Conservation (phyloP, 345 rosid genomes). For the Eucalyptus marginata region DNA sequence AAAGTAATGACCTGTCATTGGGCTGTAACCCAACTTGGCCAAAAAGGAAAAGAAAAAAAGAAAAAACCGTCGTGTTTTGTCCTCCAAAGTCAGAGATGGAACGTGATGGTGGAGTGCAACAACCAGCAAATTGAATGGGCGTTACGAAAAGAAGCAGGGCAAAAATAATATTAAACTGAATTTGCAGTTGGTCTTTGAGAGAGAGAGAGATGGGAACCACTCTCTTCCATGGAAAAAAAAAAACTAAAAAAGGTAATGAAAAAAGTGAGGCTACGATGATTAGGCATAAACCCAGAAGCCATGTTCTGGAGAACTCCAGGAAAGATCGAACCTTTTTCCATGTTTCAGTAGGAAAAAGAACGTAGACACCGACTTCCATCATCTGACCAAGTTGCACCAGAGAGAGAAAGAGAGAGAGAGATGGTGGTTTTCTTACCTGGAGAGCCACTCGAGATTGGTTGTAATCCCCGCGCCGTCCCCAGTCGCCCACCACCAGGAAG, state of each 20-base stretch:
- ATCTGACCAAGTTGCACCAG: background rate
- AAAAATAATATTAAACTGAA: background rate
- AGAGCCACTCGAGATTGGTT: conserved; percentile 61
- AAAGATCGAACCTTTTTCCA: background rate
- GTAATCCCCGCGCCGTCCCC: conserved; percentile 68
- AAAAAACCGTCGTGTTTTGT: background rate
- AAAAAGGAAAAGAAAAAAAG: background rate
- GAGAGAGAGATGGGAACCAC: background rate
- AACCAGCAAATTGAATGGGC: background rate
- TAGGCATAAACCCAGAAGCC: background rate
- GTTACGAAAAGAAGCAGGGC: background rate
- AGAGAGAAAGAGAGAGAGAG: background rate
- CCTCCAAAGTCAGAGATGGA: background rate
- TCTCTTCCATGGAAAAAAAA: background rate
- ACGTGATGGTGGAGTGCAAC: background rate
- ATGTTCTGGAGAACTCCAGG: background rate
- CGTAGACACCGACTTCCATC: background rate
- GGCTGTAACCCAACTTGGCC: background rate
- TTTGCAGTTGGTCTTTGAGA: background rate
- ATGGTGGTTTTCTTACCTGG: conserved; percentile 23
- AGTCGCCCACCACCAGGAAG: conserved; percentile 68
- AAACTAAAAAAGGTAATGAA: background rate
- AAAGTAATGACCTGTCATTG: background rate
- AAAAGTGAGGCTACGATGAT: background rate
- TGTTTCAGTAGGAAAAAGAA: background rate